Conservation (phyloP, 805 yeast genomes). For the Cephaloascus albidus region DNA sequence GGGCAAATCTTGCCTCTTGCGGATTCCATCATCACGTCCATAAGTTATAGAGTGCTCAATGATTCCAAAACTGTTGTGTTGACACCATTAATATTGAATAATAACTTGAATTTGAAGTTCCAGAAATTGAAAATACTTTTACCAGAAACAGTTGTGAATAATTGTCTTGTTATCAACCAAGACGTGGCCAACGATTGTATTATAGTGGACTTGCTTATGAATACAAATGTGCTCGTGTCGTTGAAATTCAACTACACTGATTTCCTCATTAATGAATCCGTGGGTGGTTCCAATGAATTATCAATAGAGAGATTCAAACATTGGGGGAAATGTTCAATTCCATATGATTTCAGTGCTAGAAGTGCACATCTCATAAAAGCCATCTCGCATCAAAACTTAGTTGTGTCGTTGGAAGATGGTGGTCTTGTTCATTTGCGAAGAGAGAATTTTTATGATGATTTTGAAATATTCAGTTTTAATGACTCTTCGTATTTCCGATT, state of each 20-base stretch:
- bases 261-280: constrained; percentile 15
- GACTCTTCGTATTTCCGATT: constrained; percentile 37
- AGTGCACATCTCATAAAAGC: constrained; percentile 45
- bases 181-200: constrained; percentile 17
- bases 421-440: constrained; percentile 53
- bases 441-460: constrained; percentile 14
- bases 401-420: constrained; percentile 70
- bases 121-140: constrained; percentile 27
- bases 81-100: constrained; percentile 28
- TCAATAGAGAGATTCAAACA: constrained; percentile 18
- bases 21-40: constrained; percentile 13
- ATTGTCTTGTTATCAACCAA: constrained; percentile 28
- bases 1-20: background rate
- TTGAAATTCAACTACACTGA: constrained; percentile 30
- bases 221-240: constrained; percentile 42
- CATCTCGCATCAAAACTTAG: constrained; percentile 29
- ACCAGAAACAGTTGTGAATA: constrained; percentile 22
- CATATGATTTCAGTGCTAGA: constrained; percentile 54
- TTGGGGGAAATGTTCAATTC: constrained; percentile 65
- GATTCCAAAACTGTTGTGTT: constrained; percentile 21
- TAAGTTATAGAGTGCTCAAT: constrained; percentile 20
- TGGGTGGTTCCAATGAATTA: background rate
- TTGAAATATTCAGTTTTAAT: constrained; percentile 41
- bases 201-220: constrained; percentile 46
- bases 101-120: constrained; percentile 19